phyloP scores from a whole-genome alignment of 2,329 filamentous ascomycete species.

The Pseudogymnoascus sp. region DNA sequence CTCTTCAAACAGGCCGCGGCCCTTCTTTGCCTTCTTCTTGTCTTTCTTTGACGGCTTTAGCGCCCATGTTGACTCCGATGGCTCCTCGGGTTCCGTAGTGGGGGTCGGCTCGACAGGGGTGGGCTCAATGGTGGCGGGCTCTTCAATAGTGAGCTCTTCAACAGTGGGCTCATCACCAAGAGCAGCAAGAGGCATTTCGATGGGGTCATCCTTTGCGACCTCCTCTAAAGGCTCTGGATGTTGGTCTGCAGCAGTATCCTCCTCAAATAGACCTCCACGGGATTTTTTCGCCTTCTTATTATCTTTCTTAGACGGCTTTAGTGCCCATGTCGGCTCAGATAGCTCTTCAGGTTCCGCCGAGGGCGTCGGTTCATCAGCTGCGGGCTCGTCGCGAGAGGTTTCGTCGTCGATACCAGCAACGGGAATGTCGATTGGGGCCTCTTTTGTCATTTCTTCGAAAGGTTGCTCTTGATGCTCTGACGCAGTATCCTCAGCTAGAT shows the following conservation, averaged over 20 bases:
- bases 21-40: conserved; percentile 6
- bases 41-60: conserved; percentile 6
- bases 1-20: neutral
- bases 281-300: conserved; percentile 30
- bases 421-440: neutral
- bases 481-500: neutral
- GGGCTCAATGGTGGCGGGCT: neutral
- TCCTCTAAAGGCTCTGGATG: neutral
- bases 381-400: neutral
- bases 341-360: neutral
- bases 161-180: neutral
- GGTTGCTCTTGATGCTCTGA: neutral
- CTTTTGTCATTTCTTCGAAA: neutral
- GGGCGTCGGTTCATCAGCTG: neutral
- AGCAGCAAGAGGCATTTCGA: neutral
- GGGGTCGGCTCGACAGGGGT: neutral
- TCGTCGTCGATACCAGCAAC: neutral
- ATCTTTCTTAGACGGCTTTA: conserved; percentile 13
- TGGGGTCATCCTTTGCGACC: neutral
- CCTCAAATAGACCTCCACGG: neutral
- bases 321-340: neutral
- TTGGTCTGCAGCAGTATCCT: neutral
- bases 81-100: conserved; percentile 19
- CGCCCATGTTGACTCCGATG: neutral
- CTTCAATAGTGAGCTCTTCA: neutral